Conservation (phyloP, 73 alveolate genomes). For the Loxodes magnus region DNA sequence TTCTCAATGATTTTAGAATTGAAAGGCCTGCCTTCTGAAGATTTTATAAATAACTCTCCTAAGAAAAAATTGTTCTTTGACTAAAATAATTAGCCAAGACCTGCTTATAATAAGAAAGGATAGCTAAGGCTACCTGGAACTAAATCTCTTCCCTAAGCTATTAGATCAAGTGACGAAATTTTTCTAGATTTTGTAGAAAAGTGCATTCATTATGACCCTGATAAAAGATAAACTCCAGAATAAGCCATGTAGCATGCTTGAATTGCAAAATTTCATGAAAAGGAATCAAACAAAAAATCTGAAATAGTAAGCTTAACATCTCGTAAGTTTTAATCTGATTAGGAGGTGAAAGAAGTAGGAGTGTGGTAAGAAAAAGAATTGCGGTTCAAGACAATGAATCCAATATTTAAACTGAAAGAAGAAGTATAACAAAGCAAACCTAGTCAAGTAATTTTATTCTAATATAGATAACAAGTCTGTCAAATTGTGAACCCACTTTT, state of each 20-base stretch:
- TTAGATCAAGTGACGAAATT: neutral
- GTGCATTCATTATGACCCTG: neutral
- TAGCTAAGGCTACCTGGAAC: slow-evolving; percentile 2
- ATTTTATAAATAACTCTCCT: slow-evolving; percentile 39
- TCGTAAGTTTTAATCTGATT: too few relatives aligned
- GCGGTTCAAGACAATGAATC: too few relatives aligned
- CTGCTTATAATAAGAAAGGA: slow-evolving; percentile 1
- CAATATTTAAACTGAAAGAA: too few relatives aligned
- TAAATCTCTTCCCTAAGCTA: neutral
- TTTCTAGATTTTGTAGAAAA: slow-evolving; percentile 5
- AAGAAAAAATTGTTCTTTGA: slow-evolving; percentile 34
- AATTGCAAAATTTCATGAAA: too few relatives aligned
- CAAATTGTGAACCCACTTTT: too few relatives aligned
- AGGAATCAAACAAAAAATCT: too few relatives aligned
- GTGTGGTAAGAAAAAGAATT: too few relatives aligned
- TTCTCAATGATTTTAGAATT: slow-evolving; percentile 64
- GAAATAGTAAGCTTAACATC: too few relatives aligned
- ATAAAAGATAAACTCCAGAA: neutral
- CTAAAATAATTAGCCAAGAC: slow-evolving; percentile 15
- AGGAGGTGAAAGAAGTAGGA: too few relatives aligned
- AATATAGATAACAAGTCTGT: too few relatives aligned
- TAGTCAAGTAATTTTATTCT: too few relatives aligned
- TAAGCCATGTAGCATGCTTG: slow-evolving; percentile 12
- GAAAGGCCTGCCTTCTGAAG: slow-evolving; percentile 67
- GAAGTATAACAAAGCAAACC: too few relatives aligned